Base-by-base conservation (phyloP, 164 flowering plant genomes). In the Euptelea pleiosperma region DNA sequence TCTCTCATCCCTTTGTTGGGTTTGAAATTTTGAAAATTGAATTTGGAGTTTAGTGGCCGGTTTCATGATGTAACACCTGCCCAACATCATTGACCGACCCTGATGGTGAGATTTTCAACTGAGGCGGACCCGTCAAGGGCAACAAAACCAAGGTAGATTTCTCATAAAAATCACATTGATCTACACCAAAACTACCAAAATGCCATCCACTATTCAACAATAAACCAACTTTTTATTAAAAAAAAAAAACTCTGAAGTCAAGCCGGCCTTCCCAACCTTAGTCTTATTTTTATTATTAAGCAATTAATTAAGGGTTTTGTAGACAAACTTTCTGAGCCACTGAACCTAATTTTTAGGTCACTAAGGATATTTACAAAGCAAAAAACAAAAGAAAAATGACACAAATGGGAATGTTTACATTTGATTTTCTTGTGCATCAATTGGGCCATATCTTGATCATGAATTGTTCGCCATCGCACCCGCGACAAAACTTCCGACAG, bases 11-110 rank as follows among this genome's bases (percentile, higher is more conserved):
- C 28, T 22, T 8, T 44, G 48, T 44, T 44, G 45, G 4, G 45
- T 42, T 44, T 44, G 48, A 44, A 21, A 21, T 8, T 19, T 44
- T 19, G 25, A 22, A 22, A 22, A 44, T 2, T 19, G 25, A 11
- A 22, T 9, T 44, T 44, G 48, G 48, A 47, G 29, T 47, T 26
- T 25, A 25, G 52, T 47, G 52, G 52, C 52, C 52, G 18, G 52
- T 47, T 47, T 47, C 52, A 47, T 47, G 48, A 44, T 44, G 48
- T 44, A 44, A 44, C 33, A 4, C 18, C 52, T 47, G 33, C 52
- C 52, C 8, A 47, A 26, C 52, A 47, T 47, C 52, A 25, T 47
- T 47, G 30, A 26, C 30, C 52, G 15, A 5, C 30, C 18, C 33
- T 21, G 25, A 22, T 10, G 49, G 52, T 47, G 33, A 25, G 18